These are phyloP conservation scores for Alliaria petiolata DNA, from an alignment of 345 rosid species.

Conservation along the genomic window DNA sequence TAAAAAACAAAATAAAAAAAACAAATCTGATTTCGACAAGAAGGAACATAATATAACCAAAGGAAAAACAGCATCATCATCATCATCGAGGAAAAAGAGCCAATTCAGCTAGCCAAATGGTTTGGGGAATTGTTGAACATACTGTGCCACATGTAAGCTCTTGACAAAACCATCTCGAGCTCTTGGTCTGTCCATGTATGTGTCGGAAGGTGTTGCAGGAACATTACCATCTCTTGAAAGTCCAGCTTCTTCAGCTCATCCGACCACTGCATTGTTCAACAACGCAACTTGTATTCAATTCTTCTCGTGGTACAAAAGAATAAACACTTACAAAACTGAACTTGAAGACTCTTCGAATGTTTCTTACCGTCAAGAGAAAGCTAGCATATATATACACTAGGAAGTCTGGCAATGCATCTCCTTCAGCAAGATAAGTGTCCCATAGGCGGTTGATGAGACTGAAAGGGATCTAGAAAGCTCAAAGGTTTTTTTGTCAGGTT, in stretches of 20 bases:
- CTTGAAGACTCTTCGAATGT: neutral
- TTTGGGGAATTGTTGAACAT: constrained; percentile 83
- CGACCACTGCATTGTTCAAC: constrained; percentile 64
- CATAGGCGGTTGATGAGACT: constrained; percentile 83
- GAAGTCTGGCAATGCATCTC: constrained; percentile 96
- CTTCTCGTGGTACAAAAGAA: neutral
- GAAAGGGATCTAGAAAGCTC: constrained; percentile 68
- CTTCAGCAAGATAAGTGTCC: constrained; percentile 99
- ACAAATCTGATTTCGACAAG: constrained; percentile 20
- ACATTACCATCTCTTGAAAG: constrained; percentile 98
- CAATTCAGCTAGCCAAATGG: constrained; percentile 51
- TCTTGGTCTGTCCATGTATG: constrained; percentile 81
- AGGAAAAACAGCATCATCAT: neutral
- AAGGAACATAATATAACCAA: neutral
- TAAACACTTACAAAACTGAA: neutral
- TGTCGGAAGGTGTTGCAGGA: constrained; percentile 94
- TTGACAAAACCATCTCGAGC: constrained; percentile 86
- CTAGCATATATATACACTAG: constrained; percentile 95
- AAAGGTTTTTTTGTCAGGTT: neutral
- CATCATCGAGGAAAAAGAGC: constrained; percentile 15
- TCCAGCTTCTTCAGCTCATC: constrained; percentile 84
- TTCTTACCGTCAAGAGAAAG: constrained; percentile 85
- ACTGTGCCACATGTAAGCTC: constrained; percentile 91
- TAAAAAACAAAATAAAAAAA: neutral
- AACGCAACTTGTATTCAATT: neutral